Evolutionary conservation across 2,329 filamentous ascomycete species (phyloP).

Genomic region (Calycina herbarum): DNA sequence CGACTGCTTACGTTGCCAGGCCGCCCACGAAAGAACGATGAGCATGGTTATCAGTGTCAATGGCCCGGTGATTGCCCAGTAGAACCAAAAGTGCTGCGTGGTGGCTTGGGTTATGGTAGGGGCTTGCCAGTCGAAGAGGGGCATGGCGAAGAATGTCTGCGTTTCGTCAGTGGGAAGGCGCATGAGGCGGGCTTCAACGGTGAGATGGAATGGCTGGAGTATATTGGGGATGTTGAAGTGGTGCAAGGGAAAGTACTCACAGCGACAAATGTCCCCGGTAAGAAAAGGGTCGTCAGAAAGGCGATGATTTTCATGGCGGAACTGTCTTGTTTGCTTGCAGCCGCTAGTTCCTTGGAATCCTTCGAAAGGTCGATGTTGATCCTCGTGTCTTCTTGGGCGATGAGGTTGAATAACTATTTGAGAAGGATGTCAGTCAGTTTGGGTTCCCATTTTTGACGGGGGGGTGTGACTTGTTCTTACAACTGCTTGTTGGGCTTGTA

Average conservation of each 20-base stretch:
- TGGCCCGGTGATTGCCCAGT: constrained; percentile 10
- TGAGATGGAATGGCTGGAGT: too few species aligned
- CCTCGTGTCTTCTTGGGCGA: neutral
- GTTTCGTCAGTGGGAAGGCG: too few species aligned
- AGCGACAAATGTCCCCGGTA: neutral
- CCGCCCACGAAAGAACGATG: neutral
- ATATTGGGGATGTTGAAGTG: neutral
- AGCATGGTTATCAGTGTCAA: constrained; percentile 6
- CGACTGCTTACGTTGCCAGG: neutral
- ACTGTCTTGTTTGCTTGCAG: neutral
- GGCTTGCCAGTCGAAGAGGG: constrained; percentile 9
- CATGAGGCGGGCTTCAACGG: too few species aligned
- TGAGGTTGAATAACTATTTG: neutral
- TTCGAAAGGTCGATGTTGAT: neutral
- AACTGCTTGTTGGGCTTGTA: neutral
- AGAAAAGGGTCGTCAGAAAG: neutral
- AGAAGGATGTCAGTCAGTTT: too few species aligned
- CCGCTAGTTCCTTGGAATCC: neutral
- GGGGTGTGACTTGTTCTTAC: neutral
- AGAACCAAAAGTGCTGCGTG: constrained; percentile 9
- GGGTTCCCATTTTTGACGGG: too few species aligned
- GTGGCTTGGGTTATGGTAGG: neutral
- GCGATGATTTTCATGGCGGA: neutral
- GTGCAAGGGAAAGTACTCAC: neutral
- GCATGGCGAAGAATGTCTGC: constrained; percentile 9